Conservation (phyloP, 83 land plant genomes). For the Thuja plicata region DNA sequence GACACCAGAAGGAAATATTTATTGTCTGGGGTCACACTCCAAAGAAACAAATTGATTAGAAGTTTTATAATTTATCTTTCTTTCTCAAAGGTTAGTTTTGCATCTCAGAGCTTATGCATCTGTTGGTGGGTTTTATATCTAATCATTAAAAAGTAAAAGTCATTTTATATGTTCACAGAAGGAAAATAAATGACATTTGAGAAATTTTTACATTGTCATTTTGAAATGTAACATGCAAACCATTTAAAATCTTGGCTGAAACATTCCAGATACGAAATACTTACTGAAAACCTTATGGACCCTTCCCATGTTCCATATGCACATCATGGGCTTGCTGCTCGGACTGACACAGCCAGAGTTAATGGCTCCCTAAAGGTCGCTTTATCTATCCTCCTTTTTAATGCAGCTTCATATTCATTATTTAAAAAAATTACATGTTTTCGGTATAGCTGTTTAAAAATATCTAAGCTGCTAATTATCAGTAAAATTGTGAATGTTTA, state of each 20-base stretch:
- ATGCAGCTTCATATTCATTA: background rate
- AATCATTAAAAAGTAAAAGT: background rate
- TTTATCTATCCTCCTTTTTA: background rate
- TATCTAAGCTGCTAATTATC: background rate
- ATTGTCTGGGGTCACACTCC: background rate
- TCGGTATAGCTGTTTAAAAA: background rate
- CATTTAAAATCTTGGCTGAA: background rate
- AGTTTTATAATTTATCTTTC: background rate
- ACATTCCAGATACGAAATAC: conserved; percentile 74
- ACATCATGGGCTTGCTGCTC: conserved; percentile 74
- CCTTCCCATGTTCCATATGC: conserved; percentile 96
- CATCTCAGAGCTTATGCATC: background rate
- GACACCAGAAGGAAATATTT: background rate
- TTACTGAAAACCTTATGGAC: conserved; percentile 95
- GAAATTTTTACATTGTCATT: background rate
- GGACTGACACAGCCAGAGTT: background rate
- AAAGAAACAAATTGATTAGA: background rate
- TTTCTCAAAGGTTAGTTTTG: conserved; percentile 3
- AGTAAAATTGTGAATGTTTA: background rate
- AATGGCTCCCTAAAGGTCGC: background rate
- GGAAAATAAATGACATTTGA: background rate
- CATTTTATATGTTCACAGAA: background rate
- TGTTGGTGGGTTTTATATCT: background rate
- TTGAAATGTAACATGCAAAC: background rate
- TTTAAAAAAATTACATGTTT: background rate